phyloP scores from a whole-genome alignment of 768 basidiomycete species.

The Boletus bicolor region DNA sequence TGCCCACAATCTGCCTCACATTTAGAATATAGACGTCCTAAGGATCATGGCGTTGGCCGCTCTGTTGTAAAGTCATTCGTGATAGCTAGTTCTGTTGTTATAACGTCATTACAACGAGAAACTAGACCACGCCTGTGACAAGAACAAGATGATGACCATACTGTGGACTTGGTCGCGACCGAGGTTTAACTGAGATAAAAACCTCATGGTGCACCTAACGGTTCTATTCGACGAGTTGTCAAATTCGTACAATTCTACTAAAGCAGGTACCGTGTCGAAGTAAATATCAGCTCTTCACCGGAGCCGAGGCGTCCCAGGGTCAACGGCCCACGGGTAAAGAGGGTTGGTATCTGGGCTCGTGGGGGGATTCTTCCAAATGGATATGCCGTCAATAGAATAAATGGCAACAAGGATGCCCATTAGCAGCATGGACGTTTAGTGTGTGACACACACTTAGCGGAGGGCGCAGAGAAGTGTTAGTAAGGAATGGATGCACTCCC shows the following conservation, averaged over 20 bases:
- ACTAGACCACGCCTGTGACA: not conserved
- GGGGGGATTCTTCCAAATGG: conserved; percentile 5
- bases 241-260: not conserved
- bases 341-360: conserved; percentile 6
- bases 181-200: not conserved
- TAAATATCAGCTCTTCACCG: not conserved
- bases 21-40: not conserved
- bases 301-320: conserved; percentile 1
- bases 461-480: conserved; percentile 28
- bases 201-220: not conserved
- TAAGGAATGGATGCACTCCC: conserved; percentile 27
- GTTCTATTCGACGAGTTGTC: not conserved
- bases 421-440: conserved; percentile 5
- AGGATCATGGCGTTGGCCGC: not conserved
- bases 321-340: conserved; percentile 1
- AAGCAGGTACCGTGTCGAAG: not conserved
- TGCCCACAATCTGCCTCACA: not conserved
- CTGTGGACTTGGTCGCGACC: not conserved
- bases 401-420: conserved; percentile 7
- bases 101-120: not conserved
- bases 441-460: conserved; percentile 8
- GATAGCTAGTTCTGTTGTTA: not conserved
- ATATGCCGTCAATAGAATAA: conserved; percentile 5
- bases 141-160: not conserved
- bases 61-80: not conserved